Percentiles rank a stretch among this genome's conserved stretches.
Conservation (phyloP, 768 basidiomycete genomes). For the Russula virescens region DNA sequence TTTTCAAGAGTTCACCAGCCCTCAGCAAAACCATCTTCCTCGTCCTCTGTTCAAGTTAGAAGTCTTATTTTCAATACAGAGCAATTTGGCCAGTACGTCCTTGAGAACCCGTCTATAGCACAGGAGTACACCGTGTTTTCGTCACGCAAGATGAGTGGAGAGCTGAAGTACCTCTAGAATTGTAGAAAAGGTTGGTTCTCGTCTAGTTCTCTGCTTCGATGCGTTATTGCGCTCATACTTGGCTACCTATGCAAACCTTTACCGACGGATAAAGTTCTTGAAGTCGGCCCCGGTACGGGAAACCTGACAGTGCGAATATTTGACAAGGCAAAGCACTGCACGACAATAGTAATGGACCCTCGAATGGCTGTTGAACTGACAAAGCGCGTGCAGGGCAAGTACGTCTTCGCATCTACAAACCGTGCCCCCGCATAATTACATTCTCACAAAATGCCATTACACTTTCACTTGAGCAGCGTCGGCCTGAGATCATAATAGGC, state of each 20-base stretch:
- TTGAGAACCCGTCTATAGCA: constrained; percentile 88
- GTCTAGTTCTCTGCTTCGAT: background rate
- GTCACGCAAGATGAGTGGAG: constrained; percentile 1
- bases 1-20: constrained; percentile 54
- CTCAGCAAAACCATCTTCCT: constrained; percentile 44
- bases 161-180: constrained; percentile 38
- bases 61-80: constrained; percentile 94
- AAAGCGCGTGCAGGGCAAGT: constrained; percentile 98
- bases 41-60: constrained; percentile 46
- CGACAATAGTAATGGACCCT: constrained; percentile 96
- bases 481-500: constrained; percentile 91
- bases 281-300: constrained; percentile 97
- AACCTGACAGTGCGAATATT: constrained; percentile 92
- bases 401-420: constrained; percentile 35
- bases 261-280: constrained; percentile 92
- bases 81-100: constrained; percentile 94
- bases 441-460: background rate
- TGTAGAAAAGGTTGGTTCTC: constrained; percentile 48
- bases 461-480: constrained; percentile 85
- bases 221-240: background rate
- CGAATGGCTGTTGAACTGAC: constrained; percentile 97
- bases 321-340: constrained; percentile 87
- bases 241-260: constrained; percentile 67
- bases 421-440: background rate
- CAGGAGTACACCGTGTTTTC: constrained; percentile 61